Percentiles rank a stretch among this genome's conserved stretches.
phyloP scores from a whole-genome alignment of 768 basidiomycete species.

The Obba rivulosa region DNA sequence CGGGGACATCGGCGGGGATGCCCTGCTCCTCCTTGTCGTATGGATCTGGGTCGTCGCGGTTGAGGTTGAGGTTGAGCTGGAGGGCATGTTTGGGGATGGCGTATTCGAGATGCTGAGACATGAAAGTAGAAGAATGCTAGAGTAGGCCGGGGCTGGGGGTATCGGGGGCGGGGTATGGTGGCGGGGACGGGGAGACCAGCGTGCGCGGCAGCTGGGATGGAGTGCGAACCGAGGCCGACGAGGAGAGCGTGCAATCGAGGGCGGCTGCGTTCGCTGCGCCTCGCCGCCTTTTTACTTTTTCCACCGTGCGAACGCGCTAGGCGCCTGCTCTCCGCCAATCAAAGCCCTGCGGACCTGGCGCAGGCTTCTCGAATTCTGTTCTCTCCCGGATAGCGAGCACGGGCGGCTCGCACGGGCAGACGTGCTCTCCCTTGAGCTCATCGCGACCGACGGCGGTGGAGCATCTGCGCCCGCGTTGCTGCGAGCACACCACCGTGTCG shows the following conservation, averaged over 20 bases:
- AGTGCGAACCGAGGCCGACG: not conserved
- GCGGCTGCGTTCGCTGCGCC: not conserved
- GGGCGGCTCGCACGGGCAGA: no score
- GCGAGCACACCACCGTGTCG: no score
- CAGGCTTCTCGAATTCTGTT: not conserved
- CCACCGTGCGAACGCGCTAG: no score
- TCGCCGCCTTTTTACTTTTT: not conserved
- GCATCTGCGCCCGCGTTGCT: no score
- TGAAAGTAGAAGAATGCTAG: slow-evolving; percentile 8
- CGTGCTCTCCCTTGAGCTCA: no score
- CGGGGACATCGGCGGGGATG: slow-evolving; percentile 28
- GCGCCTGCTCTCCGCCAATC: no score
- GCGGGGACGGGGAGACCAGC: slow-evolving; percentile 13
- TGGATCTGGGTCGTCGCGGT: slow-evolving; percentile 12
- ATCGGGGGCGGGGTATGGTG: slow-evolving; percentile 16
- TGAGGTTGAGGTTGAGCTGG: slow-evolving; percentile 16
- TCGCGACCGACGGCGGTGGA: no score
- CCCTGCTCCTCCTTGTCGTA: slow-evolving; percentile 35
- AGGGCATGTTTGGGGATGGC: slow-evolving; percentile 9
- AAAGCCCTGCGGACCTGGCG: not conserved
- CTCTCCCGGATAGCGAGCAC: no score
- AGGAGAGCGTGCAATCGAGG: slow-evolving; percentile 2
- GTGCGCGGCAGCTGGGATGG: slow-evolving; percentile 21
- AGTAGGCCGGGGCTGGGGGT: no score
- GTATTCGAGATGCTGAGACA: slow-evolving; percentile 20